Evolutionary conservation across 768 basidiomycete species (phyloP).

Genomic region (Termitomyces sp.): DNA sequence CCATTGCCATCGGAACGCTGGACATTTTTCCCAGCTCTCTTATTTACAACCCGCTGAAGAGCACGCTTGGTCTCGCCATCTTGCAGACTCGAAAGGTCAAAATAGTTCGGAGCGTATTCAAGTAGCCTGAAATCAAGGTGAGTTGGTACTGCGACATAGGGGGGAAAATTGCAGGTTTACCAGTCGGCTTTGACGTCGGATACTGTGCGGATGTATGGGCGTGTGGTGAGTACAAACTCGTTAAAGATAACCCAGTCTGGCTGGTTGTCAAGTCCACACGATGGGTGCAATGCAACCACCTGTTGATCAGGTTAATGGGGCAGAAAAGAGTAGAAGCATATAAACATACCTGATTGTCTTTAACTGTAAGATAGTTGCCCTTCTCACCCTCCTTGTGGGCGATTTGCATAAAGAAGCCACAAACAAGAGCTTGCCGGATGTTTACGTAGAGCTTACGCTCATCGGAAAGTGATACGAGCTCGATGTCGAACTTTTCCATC

Average conservation of each 20-base stretch:
- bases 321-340: neutral
- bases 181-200: slow-evolving; percentile 86
- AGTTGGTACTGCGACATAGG: slow-evolving; percentile 1
- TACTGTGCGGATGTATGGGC: slow-evolving; percentile 87
- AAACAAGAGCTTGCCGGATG: slow-evolving; percentile 79
- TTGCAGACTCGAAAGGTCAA: slow-evolving; percentile 58
- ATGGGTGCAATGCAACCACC: slow-evolving; percentile 78
- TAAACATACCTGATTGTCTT: slow-evolving; percentile 80
- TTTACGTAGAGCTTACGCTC: slow-evolving; percentile 67
- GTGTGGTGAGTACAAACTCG: slow-evolving; percentile 90
- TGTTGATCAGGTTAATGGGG: slow-evolving; percentile 15
- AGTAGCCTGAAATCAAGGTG: slow-evolving; percentile 27
- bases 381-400: slow-evolving; percentile 95
- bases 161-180: slow-evolving; percentile 33
- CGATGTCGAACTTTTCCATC: slow-evolving; percentile 89
- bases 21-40: slow-evolving; percentile 40
- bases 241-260: slow-evolving; percentile 94
- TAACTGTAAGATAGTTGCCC: slow-evolving; percentile 82
- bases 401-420: slow-evolving; percentile 98
- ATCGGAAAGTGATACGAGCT: slow-evolving; percentile 62
- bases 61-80: slow-evolving; percentile 70
- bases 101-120: slow-evolving; percentile 50
- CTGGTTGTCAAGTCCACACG: slow-evolving; percentile 79
- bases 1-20: slow-evolving; percentile 17
- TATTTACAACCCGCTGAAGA: slow-evolving; percentile 48